Conservation (phyloP, 345 rosid genomes). For the Eucalyptus pauciflora region DNA sequence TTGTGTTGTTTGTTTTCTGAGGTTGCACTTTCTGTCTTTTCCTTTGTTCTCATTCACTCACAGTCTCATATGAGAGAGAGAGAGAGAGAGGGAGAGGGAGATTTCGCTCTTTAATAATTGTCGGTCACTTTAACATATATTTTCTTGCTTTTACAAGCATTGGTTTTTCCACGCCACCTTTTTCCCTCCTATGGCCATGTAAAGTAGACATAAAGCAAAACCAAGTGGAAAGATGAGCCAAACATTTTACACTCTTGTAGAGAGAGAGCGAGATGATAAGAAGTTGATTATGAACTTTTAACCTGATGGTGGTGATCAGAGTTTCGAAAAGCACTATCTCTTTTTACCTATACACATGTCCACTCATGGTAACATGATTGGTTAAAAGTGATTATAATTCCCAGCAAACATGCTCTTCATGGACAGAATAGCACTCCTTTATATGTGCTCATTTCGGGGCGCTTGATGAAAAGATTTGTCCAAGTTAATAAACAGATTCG, state of each 20-base stretch:
- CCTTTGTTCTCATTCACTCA: slow-evolving; percentile 9
- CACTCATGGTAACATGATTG: neutral
- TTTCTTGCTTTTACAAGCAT: neutral
- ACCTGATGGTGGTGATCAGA: slow-evolving; percentile 6
- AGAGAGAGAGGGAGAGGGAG: neutral
- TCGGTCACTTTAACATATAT: neutral
- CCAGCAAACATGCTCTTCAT: neutral
- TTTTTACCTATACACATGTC: slow-evolving; percentile 1
- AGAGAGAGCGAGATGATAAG: neutral
- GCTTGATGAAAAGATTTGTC: neutral
- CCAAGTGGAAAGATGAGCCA: neutral
- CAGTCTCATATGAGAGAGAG: neutral
- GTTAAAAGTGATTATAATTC: neutral
- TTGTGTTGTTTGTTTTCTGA: slow-evolving; percentile 6
- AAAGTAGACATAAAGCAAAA: slow-evolving; percentile 14
- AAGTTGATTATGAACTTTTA: slow-evolving; percentile 18
- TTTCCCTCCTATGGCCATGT: neutral
- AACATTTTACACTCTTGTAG: neutral
- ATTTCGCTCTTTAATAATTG: neutral
- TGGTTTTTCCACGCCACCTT: slow-evolving; percentile 8
- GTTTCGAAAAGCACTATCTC: slow-evolving; percentile 9
- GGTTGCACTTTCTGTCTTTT: slow-evolving; percentile 48
- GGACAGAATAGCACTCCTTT: neutral
- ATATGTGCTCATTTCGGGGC: neutral
- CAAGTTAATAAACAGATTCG: neutral